Evolutionary conservation across 768 basidiomycete genomes (phyloP), one percentile per base, ranked within the genome.

Genomic region (Boletus reticuloceps): DNA sequence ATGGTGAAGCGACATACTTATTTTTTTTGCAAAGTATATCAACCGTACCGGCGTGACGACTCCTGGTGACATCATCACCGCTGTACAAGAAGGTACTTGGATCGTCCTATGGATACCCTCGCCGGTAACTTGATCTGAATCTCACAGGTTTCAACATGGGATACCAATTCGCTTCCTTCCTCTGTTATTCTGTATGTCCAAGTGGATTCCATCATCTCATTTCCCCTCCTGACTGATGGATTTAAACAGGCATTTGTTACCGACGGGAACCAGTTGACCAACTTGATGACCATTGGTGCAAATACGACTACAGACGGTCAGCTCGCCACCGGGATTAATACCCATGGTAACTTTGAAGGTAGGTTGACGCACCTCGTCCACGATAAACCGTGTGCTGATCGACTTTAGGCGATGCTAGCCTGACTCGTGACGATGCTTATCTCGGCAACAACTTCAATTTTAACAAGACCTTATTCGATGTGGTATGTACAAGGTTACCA

Each of bases 201-300:
- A 37, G 9, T 9, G 7, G 34, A 13, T 27, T 5, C 27, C 27
- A 27, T 2, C 27, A 29, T n/a, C 12, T 37, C 9, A 11, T 19
- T n/a, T 38, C 16, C 17, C 3, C 6, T 20, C 22, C 37, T 57
- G 7, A 63, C 27, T 1, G 4, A 45, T n/a, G 22, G 10, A 38
- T 42, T 29, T 9, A 29, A 9, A 9, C 8, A 29, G 27, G 27
- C 12, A 36, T 65, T 65, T 20, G 4, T 67, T 22, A 62, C 67
- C 3, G 65, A 65, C 16, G 64, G 64, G 4, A 67, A 67, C 20
- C 62, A 61, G n/a, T 52, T 67, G 50, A 65, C 64, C 10, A 66
- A 66, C 16, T 46, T 66, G 50, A 66, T 65, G 61, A 64, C 51
- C 50, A 65, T 65, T 17, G 64, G 59, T 47, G 56, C 56, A 43